A percentile compares a stretch with the other conserved stretches of the same genome.
Evolutionary conservation across 2,329 filamentous ascomycete genomes (phyloP).

Genomic region (Neofusicoccum cordaticola): DNA sequence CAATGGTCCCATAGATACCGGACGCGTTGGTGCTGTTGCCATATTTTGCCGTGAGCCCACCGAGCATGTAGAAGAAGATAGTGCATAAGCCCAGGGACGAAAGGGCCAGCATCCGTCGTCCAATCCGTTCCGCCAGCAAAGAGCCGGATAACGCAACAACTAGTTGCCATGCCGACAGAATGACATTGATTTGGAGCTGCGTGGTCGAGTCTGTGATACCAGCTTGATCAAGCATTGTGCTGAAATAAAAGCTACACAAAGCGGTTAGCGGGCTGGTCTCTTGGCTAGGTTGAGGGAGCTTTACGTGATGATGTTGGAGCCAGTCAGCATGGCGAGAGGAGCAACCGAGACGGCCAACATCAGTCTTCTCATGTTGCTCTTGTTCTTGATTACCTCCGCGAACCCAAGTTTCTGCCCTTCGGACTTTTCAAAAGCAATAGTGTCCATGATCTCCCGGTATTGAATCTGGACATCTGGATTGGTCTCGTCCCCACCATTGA

Average conservation of each 20-base stretch:
- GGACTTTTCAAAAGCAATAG: slow-evolving; percentile 45
- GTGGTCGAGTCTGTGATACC: slow-evolving; percentile 44
- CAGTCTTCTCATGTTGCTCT: slow-evolving; percentile 38
- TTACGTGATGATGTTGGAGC: slow-evolving; percentile 16
- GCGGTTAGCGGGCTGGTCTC: not conserved
- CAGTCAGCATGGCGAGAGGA: slow-evolving; percentile 30
- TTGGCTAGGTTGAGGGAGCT: not conserved
- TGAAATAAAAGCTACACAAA: slow-evolving; percentile 32
- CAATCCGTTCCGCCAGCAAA: slow-evolving; percentile 15
- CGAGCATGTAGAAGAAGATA: not conserved
- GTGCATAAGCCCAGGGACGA: slow-evolving; percentile 18
- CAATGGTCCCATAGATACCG: slow-evolving; percentile 40
- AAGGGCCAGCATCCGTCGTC: slow-evolving; percentile 16
- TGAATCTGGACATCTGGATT: slow-evolving; percentile 32
- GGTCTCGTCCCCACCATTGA: not conserved
- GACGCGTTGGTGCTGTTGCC: slow-evolving; percentile 37
- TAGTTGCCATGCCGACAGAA: slow-evolving; percentile 20
- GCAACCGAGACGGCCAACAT: slow-evolving; percentile 38
- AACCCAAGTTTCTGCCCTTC: slow-evolving; percentile 35
- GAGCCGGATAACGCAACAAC: slow-evolving; percentile 18
- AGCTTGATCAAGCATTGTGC: slow-evolving; percentile 44
- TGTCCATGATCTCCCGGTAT: slow-evolving; percentile 46
- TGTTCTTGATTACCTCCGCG: slow-evolving; percentile 17
- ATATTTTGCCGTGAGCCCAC: slow-evolving; percentile 24
- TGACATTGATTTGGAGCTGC: slow-evolving; percentile 41